Base-by-base conservation (phyloP, 768 basidiomycete species). In the Phylloporus scabripes region DNA sequence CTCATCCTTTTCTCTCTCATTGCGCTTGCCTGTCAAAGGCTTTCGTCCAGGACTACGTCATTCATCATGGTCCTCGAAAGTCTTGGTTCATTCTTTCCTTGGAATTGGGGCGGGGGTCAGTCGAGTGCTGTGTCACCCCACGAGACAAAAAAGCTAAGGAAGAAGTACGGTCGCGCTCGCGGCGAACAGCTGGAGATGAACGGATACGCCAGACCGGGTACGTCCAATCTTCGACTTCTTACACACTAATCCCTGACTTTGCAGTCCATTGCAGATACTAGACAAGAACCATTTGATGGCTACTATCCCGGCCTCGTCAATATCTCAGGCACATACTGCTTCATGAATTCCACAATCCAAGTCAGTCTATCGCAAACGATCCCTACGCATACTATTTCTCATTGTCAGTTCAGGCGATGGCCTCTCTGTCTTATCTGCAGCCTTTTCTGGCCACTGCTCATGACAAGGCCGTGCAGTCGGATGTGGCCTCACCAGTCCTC, bases 281-380 rank as follows among this genome's bases (percentile, higher is more conserved):
- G 59, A 52, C 61, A 61, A 40, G 65, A 57, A 24, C 37, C 36
- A 14, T 40, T 37, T 28, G 61, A 75, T 14, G 74, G 76, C 18
- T 77, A 82, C 59, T 96, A 90, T 66, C 87, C 93, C 2, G 94
- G 94, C 0, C 83, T 97, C 43, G 87, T 96, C 62, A 97, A 97
- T 60, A 85, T 94, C 32, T 94, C 92, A 8, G 94, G 94, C 10
- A 95, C 92, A 45, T 89, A 95, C 56, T 97, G 95, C 63, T 98
- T 96, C 73, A 89, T 97, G 83, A 95, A 98, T 65, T 93, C 95
- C 11, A 92, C 92, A 3, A 72, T 97, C 9, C 95, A 97, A 79
- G 90, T 80, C 59, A 63, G 64, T 61, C 56, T 44, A 26, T 14
- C 14, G 24, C 42, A 45, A 42, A 42, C 10, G 0, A 17, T 44